A percentile compares a stretch with the other conserved stretches of the same genome.
These are phyloP conservation scores for Rhizopogon vesiculosus DNA, from an alignment of 768 basidiomycete species.

Conservation along the genomic window DNA sequence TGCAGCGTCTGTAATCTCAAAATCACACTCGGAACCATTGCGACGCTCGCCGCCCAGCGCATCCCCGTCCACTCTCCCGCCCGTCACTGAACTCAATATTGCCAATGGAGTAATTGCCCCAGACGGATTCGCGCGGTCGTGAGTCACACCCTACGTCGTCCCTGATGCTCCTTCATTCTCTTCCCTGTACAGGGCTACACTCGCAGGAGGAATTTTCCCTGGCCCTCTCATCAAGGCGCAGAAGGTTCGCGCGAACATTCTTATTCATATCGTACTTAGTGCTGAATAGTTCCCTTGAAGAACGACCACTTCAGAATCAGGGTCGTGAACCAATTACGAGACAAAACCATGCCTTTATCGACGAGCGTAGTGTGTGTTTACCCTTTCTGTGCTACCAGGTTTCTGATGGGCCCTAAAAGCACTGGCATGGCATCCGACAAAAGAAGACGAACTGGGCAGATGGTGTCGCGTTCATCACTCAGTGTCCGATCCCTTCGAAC, in stretches of 20 bases:
- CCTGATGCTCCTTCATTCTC: background rate
- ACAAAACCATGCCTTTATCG: constrained; percentile 27
- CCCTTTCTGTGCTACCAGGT: background rate
- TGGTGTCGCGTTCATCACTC: constrained; percentile 38
- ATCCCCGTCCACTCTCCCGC: constrained; percentile 14
- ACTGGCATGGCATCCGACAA: constrained; percentile 33
- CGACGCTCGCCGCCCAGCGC: background rate
- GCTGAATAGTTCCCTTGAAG: constrained; percentile 9
- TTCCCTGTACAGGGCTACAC: constrained; percentile 28
- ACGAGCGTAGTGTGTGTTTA: constrained; percentile 30
- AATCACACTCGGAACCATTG: constrained; percentile 1
- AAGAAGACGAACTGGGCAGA: constrained; percentile 30
- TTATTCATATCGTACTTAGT: background rate
- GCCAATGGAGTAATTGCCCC: constrained; percentile 42
- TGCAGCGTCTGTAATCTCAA: constrained; percentile 11
- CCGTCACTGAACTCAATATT: constrained; percentile 31
- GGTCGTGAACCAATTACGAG: constrained; percentile 28
- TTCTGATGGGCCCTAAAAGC: constrained; percentile 13
- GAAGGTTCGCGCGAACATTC: constrained; percentile 25
- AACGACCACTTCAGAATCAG: constrained; percentile 31
- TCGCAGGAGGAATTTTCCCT: constrained; percentile 44
- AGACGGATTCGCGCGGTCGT: constrained; percentile 43
- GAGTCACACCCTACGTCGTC: constrained; percentile 3
- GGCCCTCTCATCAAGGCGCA: constrained; percentile 42
- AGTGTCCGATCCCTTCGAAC: constrained; percentile 39